Evolutionary conservation across 164 flowering plant species (phyloP), one percentile per base, ranked within the genome.

Genomic region (Dillenia suffruticosa): DNA sequence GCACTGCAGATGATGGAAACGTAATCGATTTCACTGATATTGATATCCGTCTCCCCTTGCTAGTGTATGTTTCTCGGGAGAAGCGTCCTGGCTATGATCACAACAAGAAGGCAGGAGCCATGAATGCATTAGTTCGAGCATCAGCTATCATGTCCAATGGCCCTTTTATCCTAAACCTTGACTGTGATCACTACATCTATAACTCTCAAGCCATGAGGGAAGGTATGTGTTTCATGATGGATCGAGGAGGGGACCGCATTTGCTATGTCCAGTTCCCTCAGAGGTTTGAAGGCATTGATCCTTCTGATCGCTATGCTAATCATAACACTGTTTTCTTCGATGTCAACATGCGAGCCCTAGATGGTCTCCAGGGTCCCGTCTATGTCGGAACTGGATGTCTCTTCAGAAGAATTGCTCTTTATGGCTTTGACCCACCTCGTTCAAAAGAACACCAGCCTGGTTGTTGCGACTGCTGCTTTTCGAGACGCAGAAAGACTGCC

Each of bases 181-280:
- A 86, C 65, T 86, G 92, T 63, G 92, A 86, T 50, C 92, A 86
- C 68, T 86, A 86, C 62, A 79, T 87, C 62, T 87, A 87, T 72
- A 82, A 87, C 78, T 84, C 89, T 49, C 66, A 82, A 63, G 89
- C 92, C 46, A 68, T 84, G 84, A 71, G 84, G 56, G 92, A 86
- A 72, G 92, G 92, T 64, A 84, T 86, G 84, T 86, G 92, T 63
- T 86, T 86, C 77, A 86, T 86, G 92, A 84, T 86, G 92, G 92
- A 86, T 49, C 78, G 89, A 44, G 89, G 89, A 53, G 92, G 89
- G 9, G 92, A 86, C 43, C 79, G 87, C 17, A 58, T 86, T 58
- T 84, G 92, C 64, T 86, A 84, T 65, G 87, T 86, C 11, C 92
- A 86, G 79, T 86, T 86, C 77, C 91, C 91, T 16, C 91, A 86